Percentiles rank a stretch among this genome's conserved stretches.
phyloP scores from a whole-genome alignment of 805 yeast species.

The Cyberlindnera nakhonratchasimensis region DNA sequence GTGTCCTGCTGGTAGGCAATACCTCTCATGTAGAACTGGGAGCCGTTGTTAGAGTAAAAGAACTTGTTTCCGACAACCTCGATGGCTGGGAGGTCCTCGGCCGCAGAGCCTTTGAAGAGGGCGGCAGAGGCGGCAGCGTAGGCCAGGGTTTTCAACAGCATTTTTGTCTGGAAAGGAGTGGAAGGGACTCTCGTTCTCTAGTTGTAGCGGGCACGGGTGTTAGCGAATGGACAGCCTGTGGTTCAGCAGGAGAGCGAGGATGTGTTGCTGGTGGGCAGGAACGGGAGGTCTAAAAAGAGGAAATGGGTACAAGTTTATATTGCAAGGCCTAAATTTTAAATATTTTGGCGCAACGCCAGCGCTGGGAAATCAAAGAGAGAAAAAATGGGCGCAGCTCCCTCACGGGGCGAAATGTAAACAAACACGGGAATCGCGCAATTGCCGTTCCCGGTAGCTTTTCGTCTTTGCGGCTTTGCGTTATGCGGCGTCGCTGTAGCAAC shows the following conservation, averaged over 20 bases:
- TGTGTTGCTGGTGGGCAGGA: not conserved
- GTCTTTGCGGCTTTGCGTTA: too few species aligned
- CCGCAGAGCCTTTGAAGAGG: slow-evolving; percentile 31
- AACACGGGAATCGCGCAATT: slow-evolving; percentile 5
- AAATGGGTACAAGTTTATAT: not conserved
- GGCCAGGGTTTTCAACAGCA: slow-evolving; percentile 33
- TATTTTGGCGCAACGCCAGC: not conserved
- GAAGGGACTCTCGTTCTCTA: not conserved
- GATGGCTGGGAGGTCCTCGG: slow-evolving; percentile 55
- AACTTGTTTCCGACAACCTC: slow-evolving; percentile 77
- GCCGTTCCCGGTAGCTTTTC: too few species aligned
- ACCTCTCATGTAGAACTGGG: slow-evolving; percentile 76
- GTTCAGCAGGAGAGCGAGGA: not conserved
- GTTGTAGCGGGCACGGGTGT: not conserved
- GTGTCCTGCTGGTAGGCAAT: slow-evolving; percentile 77
- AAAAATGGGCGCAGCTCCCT: slow-evolving; percentile 7
- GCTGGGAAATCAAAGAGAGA: not conserved
- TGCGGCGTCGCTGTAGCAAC: not conserved
- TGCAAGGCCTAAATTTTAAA: too few species aligned
- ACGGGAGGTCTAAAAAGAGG: not conserved
- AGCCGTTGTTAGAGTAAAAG: slow-evolving; percentile 71
- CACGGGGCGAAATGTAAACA: slow-evolving; percentile 6
- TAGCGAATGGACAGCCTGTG: slow-evolving; percentile 1
- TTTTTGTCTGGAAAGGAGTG: slow-evolving; percentile 7
- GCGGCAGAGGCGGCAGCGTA: slow-evolving; percentile 37